Evolutionary conservation across 768 basidiomycete species (phyloP), one percentile per base, ranked within the genome.

Genomic region (Russula earlei): DNA sequence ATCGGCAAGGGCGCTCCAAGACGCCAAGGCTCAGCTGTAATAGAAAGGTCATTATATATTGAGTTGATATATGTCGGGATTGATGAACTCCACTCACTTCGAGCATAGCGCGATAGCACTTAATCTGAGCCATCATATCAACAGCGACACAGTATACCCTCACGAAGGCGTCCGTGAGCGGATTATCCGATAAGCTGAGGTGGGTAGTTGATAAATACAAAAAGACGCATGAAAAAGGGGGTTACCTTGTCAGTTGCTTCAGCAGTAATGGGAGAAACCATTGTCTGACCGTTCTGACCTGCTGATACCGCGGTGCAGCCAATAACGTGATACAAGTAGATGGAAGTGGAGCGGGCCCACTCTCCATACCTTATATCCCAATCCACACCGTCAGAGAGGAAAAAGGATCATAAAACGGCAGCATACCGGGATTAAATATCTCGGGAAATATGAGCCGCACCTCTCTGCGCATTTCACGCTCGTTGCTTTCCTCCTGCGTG

Each of bases 221-320:
- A 12, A 9, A 29, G 15, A 2, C 36, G 20, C 22, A 34, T 25
- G 19, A n/a, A 31, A 22, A 11, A 22, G 34, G 25, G 43, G 14
- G 15, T 25, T 62, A 86, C 86, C 69, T 73, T 9, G 70, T 56
- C 12, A 84, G 69, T 54, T 75, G 70, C 59, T 78, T 81, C 60
- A 77, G 77, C 40, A 86, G 73, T 24, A 81, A 71, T 3, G 88
- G 89, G n/a, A 87, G 66, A 31, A 91, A 71, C 89, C 89, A 91
- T 46, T 81, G 77, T 52, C 74, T 75, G 52, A 89, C 76, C 9
- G 78, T 79, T 62, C 83, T 75, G 36, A 87, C 79, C 69, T 90
- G 87, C 60, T 90, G 86, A 59, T 81, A 90, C 20, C 85, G 79
- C 22, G 85, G 75, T 3, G 85, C 82, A 4, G 68, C 68, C 29